Evolutionary conservation across 208 protist genomes (phyloP).

Genomic region (Blastocrithidia nonstop): DNA sequence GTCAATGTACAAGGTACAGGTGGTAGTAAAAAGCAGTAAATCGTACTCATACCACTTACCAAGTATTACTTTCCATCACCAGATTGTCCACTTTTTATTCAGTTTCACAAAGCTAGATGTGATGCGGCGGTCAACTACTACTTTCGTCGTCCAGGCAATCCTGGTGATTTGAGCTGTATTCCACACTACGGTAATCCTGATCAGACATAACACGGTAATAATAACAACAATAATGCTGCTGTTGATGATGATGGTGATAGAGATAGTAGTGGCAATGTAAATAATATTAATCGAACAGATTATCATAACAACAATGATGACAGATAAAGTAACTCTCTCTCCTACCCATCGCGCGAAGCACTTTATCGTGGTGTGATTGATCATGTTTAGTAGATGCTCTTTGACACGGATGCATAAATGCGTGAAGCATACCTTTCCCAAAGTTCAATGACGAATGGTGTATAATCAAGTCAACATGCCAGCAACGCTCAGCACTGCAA

Average conservation of each 20-base stretch:
- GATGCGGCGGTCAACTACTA: slow-evolving; percentile 76
- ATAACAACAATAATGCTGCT: not conserved
- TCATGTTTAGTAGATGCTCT: slow-evolving; percentile 56
- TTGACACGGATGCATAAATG: slow-evolving; percentile 78
- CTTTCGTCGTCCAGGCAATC: slow-evolving; percentile 57
- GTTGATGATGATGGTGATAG: not conserved
- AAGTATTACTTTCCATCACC: slow-evolving; percentile 58
- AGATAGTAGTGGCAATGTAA: not conserved
- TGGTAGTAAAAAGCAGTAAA: slow-evolving; percentile 31
- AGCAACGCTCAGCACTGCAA: too few species aligned
- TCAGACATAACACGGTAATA: slow-evolving; percentile 8
- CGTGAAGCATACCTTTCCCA: slow-evolving; percentile 39
- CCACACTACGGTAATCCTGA: slow-evolving; percentile 33
- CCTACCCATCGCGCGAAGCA: slow-evolving; percentile 53
- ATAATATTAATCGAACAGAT: too few species aligned
- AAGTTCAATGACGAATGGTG: too few species aligned
- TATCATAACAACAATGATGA: not conserved
- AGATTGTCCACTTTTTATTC: slow-evolving; percentile 67
- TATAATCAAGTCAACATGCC: too few species aligned
- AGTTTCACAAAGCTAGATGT: slow-evolving; percentile 67
- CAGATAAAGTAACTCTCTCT: slow-evolving; percentile 5
- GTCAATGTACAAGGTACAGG: slow-evolving; percentile 2
- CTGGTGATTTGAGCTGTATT: slow-evolving; percentile 57
- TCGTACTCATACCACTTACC: slow-evolving; percentile 67
- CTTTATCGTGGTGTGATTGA: slow-evolving; percentile 68